phyloP scores from a whole-genome alignment of 108 stramenopile genomes.

The Nitzschia palea region DNA sequence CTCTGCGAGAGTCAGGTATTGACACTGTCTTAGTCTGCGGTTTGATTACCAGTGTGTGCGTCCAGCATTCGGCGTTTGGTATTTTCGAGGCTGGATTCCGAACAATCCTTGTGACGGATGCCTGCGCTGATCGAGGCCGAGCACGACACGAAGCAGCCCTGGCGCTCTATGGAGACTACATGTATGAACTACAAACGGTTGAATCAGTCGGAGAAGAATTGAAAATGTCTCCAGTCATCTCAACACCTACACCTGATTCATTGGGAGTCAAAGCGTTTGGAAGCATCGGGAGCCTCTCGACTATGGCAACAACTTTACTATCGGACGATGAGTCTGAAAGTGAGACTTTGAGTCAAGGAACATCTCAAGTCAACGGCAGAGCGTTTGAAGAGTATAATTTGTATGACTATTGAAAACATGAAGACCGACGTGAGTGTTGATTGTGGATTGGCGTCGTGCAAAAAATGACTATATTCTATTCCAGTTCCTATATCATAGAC shows the following conservation, averaged over 20 bases:
- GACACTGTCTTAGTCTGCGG: conserved; percentile 68
- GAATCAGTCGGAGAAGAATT: conserved; percentile 2
- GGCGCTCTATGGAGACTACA: conserved; percentile 70
- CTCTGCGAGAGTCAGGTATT: conserved; percentile 36
- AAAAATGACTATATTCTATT: too few species aligned
- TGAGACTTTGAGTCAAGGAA: too few species aligned
- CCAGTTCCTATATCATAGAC: too few species aligned
- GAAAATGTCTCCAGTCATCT: background rate
- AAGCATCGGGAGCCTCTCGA: background rate
- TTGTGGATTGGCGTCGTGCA: too few species aligned
- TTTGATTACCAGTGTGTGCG: conserved; percentile 67
- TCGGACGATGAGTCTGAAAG: background rate
- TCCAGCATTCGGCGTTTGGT: conserved; percentile 71
- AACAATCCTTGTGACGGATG: conserved; percentile 56
- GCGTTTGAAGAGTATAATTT: too few species aligned
- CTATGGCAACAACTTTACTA: background rate
- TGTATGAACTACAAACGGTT: conserved; percentile 50
- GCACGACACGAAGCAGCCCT: conserved; percentile 62
- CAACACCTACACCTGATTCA: background rate
- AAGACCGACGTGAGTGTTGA: too few species aligned
- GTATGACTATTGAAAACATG: too few species aligned
- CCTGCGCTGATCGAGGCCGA: conserved; percentile 62
- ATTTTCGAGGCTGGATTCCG: conserved; percentile 71
- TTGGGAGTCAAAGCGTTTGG: background rate
- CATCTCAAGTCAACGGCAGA: too few species aligned